A percentile compares a stretch with the other conserved stretches of the same genome.
phyloP scores from a whole-genome alignment of 192 early-diverging fungal species.

The Geranomyces variabilis region DNA sequence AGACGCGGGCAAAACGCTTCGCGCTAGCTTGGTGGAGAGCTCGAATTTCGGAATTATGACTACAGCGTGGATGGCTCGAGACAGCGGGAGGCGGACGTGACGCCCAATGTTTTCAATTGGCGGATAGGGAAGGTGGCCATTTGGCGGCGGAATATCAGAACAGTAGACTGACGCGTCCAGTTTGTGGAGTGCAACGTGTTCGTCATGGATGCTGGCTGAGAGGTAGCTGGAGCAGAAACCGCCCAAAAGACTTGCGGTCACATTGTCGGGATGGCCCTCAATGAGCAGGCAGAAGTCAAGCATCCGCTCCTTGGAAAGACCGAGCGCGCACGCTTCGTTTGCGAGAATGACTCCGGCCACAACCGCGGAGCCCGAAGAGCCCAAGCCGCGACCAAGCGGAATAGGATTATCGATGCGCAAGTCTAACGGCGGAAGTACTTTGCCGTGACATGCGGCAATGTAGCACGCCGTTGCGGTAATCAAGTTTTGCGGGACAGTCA shows the following conservation, averaged over 20 bases:
- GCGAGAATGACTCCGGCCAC: conserved; percentile 91
- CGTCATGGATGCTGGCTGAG: conserved; percentile 13
- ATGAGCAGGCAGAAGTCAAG: conserved; percentile 91
- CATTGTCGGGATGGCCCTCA: conserved; percentile 98
- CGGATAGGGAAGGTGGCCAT: conserved; percentile 1
- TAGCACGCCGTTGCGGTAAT: conserved; percentile 93
- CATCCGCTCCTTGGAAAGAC: conserved; percentile 73
- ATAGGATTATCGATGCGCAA: conserved; percentile 89
- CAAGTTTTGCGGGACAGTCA: conserved; percentile 78
- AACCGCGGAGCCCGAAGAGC: conserved; percentile 93
- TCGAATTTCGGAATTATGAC: conserved; percentile 82
- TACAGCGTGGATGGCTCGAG: conserved; percentile 39
- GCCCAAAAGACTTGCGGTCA: conserved; percentile 90
- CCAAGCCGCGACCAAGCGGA: conserved; percentile 95
- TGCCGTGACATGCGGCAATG: conserved; percentile 73
- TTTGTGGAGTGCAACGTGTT: conserved; percentile 4
- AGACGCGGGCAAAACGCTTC: conserved; percentile 76
- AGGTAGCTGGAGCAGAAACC: conserved; percentile 92
- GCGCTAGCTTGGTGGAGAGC: conserved; percentile 88
- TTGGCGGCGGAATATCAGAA: not conserved
- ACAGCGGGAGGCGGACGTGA: conserved; percentile 38
- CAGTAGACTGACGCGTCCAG: not conserved
- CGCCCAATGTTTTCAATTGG: conserved; percentile 34
- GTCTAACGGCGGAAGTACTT: conserved; percentile 63
- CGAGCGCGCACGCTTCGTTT: conserved; percentile 69